These are phyloP conservation scores for Hippophae rhamnoides DNA, from an alignment of 306 rosid genomes.

Conservation along the genomic window DNA sequence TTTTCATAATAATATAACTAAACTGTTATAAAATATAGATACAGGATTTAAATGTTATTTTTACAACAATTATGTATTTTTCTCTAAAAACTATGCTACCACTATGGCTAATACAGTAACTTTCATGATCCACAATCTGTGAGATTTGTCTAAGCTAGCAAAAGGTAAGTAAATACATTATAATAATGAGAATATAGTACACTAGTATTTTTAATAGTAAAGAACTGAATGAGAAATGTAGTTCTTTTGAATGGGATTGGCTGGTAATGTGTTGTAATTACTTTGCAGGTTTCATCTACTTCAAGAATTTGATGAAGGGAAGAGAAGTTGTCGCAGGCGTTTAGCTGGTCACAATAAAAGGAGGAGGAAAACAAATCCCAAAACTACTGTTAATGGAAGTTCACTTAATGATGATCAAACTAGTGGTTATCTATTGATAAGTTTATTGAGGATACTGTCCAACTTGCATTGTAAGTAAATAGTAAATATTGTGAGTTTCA, in stretches of 20 bases:
- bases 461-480: slow-evolving; percentile 59
- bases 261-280: background rate
- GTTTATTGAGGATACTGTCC: slow-evolving; percentile 63
- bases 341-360: slow-evolving; percentile 81
- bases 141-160: too few relatives aligned
- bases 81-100: too few relatives aligned
- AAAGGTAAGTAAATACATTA: too few relatives aligned
- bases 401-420: slow-evolving; percentile 51
- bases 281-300: slow-evolving; percentile 78
- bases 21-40: too few relatives aligned
- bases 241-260: background rate
- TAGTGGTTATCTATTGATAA: slow-evolving; percentile 59
- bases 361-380: slow-evolving; percentile 76
- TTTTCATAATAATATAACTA: too few relatives aligned
- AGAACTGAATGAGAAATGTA: background rate
- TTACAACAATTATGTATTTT: too few relatives aligned
- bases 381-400: slow-evolving; percentile 45
- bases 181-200: too few relatives aligned
- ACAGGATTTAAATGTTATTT: too few relatives aligned
- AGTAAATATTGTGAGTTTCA: background rate
- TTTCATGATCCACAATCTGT: too few relatives aligned
- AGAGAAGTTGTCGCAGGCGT: slow-evolving; percentile 89
- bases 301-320: slow-evolving; percentile 93
- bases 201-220: background rate
- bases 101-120: too few relatives aligned